A percentile compares a stretch with the other conserved stretches of the same genome.
phyloP scores from a whole-genome alignment of 1,139 yeast genomes.

The Groenewaldozyma auringiensis region DNA sequence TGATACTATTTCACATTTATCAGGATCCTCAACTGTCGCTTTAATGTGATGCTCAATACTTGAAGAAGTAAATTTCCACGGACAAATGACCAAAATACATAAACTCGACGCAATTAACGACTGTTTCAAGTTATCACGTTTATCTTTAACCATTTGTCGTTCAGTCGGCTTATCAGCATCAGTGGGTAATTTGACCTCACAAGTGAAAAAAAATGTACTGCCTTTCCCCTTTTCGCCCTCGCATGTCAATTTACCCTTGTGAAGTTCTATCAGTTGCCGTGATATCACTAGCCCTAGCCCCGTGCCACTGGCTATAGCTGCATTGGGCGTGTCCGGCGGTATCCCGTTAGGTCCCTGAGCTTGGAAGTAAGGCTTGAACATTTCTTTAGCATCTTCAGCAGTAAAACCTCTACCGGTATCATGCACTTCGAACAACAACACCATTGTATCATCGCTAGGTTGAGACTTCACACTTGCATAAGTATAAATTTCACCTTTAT shows the following conservation, averaged over 20 bases:
- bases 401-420: constrained; percentile 94
- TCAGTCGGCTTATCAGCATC: constrained; percentile 23
- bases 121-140: constrained; percentile 3
- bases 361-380: constrained; percentile 89
- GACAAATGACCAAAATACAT: constrained; percentile 27
- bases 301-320: constrained; percentile 73
- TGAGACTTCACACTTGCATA: constrained; percentile 21
- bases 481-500: constrained; percentile 53
- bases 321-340: constrained; percentile 10
- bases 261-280: constrained; percentile 73
- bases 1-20: constrained; percentile 17
- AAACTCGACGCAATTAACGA: constrained; percentile 11
- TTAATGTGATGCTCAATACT: constrained; percentile 29
- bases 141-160: constrained; percentile 18
- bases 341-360: constrained; percentile 32
- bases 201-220: constrained; percentile 48
- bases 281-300: constrained; percentile 84
- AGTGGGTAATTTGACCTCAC: constrained; percentile 26
- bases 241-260: constrained; percentile 72
- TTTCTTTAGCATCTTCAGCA: constrained; percentile 42
- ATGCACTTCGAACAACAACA: constrained; percentile 59
- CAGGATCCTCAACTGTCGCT: constrained; percentile 26
- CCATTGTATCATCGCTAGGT: constrained; percentile 30
- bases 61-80: constrained; percentile 24
- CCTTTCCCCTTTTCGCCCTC: constrained; percentile 71